A percentile compares a stretch with the other conserved stretches of the same genome.
These are phyloP conservation scores for Amniculicola lignicola DNA, from an alignment of 495 filamentous ascomycete genomes.

Conservation along the genomic window DNA sequence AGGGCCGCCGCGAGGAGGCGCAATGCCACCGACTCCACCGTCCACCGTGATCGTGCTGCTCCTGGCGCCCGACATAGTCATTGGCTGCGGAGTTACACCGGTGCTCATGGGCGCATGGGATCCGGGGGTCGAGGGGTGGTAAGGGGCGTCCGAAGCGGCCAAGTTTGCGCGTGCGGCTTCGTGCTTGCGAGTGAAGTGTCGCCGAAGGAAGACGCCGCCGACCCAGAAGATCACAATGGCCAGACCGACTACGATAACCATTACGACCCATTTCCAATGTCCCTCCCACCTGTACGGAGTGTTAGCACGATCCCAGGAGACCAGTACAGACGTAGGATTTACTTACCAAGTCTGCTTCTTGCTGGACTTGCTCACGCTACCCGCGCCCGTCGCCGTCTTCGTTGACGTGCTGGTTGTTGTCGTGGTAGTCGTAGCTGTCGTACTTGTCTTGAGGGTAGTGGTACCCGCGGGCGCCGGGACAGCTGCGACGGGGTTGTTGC, in stretches of 20 bases:
- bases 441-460: slow-evolving; percentile 28
- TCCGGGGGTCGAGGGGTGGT: background rate
- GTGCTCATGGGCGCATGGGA: background rate
- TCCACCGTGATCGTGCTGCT: slow-evolving; percentile 6
- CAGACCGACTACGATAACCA: slow-evolving; percentile 40
- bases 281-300: slow-evolving; percentile 13
- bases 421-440: slow-evolving; percentile 32
- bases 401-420: slow-evolving; percentile 19
- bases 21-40: slow-evolving; percentile 18
- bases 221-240: slow-evolving; percentile 35
- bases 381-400: background rate
- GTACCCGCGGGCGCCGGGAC: slow-evolving; percentile 20
- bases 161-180: slow-evolving; percentile 30
- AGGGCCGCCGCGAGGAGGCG: slow-evolving; percentile 8
- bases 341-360: slow-evolving; percentile 16
- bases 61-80: background rate
- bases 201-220: slow-evolving; percentile 33
- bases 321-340: background rate
- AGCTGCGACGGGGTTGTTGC: slow-evolving; percentile 24
- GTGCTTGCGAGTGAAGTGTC: slow-evolving; percentile 33
- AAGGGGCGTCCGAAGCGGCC: slow-evolving; percentile 20
- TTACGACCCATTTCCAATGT: slow-evolving; percentile 40
- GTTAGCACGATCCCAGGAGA: background rate
- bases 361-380: background rate
- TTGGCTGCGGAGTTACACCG: slow-evolving; percentile 1